Conservation (phyloP, 2,329 filamentous ascomycete genomes). For the Arachnomyces sp. region DNA sequence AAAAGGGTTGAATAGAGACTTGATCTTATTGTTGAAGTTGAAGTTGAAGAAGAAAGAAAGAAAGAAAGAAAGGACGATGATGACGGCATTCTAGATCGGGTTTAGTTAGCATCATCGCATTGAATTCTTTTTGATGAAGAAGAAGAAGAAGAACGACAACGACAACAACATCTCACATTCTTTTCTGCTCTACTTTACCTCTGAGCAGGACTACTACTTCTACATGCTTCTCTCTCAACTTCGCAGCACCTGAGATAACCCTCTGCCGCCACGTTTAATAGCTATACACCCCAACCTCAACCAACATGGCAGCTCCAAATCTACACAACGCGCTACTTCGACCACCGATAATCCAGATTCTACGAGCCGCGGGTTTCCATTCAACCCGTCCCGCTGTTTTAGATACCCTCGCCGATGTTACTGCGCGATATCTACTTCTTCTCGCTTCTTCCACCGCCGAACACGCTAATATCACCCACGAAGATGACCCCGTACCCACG, state of each 20-base stretch:
- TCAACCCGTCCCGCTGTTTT: constrained; percentile 71
- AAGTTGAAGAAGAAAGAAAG: not conserved
- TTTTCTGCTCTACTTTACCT: constrained; percentile 1
- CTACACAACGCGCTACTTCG: constrained; percentile 73
- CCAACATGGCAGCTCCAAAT: constrained; percentile 39
- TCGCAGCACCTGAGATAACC: not conserved
- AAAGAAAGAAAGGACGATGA: not conserved
- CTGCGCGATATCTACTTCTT: constrained; percentile 68
- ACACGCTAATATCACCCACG: constrained; percentile 62
- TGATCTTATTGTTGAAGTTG: too few species aligned
- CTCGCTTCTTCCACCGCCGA: constrained; percentile 64
- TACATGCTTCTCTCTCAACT: not conserved
- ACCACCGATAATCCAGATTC: constrained; percentile 79
- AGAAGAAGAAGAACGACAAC: constrained; percentile 3
- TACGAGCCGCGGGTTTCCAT: constrained; percentile 86
- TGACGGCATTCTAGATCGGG: constrained; percentile 1
- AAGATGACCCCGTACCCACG: constrained; percentile 52
- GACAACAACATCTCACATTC: constrained; percentile 5
- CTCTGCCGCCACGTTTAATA: not conserved
- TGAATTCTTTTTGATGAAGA: not conserved
- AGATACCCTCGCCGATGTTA: constrained; percentile 79
- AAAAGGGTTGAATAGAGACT: not conserved
- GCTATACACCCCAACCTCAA: constrained; percentile 2
- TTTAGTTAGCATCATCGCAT: too few species aligned
- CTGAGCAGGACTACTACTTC: constrained; percentile 1